phyloP scores from a whole-genome alignment of 192 early-diverging fungal genomes.

The Coemansia sp. region DNA sequence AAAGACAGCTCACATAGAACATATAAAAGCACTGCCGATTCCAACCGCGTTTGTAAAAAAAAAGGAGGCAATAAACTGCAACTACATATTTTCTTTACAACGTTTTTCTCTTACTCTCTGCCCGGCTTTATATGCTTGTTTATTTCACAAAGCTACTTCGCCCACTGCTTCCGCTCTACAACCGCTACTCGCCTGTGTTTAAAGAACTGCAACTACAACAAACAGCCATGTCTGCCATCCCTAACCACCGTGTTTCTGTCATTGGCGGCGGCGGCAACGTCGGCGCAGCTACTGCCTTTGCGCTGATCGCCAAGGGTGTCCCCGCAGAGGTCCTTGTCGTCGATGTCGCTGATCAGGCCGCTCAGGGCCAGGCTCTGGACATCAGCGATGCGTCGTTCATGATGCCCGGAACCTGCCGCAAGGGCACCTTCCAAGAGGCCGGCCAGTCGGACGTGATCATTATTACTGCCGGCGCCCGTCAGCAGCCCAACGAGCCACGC shows the following conservation, averaged over 20 bases:
- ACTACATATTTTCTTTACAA: background rate
- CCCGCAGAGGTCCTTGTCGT: constrained; percentile 71
- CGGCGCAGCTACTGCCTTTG: constrained; percentile 72
- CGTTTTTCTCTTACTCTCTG: background rate
- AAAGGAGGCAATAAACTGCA: too few species aligned
- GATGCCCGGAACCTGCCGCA: constrained; percentile 61
- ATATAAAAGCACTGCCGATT: too few species aligned
- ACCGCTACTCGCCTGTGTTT: constrained; percentile 5
- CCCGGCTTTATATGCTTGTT: constrained; percentile 6
- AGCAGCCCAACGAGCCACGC: constrained; percentile 73
- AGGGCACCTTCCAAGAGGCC: constrained; percentile 65
- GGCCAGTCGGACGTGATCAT: constrained; percentile 84
- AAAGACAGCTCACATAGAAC: too few species aligned
- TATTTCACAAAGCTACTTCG: background rate
- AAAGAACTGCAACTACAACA: constrained; percentile 6
- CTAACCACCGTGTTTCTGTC: constrained; percentile 58
- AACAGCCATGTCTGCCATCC: constrained; percentile 24
- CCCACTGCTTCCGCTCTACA: background rate
- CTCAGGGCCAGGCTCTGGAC: constrained; percentile 79
- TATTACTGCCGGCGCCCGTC: constrained; percentile 82
- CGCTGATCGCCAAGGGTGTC: constrained; percentile 67
- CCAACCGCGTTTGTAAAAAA: too few species aligned
- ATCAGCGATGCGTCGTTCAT: constrained; percentile 77
- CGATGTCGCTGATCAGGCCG: constrained; percentile 67
- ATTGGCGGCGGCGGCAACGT: constrained; percentile 76